These are phyloP conservation scores for Pyricularia sp. DNA, from an alignment of 2,329 filamentous ascomycete species.

Conservation along the genomic window DNA sequence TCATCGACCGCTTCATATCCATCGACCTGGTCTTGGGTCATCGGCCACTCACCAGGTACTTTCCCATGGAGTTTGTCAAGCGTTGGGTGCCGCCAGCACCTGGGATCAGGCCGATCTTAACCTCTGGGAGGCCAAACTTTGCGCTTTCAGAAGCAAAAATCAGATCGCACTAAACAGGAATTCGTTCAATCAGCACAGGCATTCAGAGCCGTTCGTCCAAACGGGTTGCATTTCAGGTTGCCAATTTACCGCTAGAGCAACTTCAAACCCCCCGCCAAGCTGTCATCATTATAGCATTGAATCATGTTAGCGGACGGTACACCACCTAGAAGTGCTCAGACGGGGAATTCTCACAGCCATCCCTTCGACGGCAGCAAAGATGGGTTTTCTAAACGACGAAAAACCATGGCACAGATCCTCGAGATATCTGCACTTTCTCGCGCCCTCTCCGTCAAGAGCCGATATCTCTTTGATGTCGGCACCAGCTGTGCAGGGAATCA, in stretches of 20 bases:
- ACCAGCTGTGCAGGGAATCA: slow-evolving; percentile 15
- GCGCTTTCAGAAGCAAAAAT: slow-evolving; percentile 19
- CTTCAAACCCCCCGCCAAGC: slow-evolving; percentile 41
- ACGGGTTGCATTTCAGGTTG: background rate
- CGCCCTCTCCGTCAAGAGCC: slow-evolving; percentile 17
- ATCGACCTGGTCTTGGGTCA: background rate
- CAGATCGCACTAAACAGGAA: slow-evolving; percentile 23
- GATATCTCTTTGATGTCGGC: slow-evolving; percentile 26
- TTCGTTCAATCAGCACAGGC: slow-evolving; percentile 2
- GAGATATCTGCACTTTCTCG: slow-evolving; percentile 18
- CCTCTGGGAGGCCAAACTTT: slow-evolving; percentile 21
- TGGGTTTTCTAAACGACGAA: slow-evolving; percentile 30
- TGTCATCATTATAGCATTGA: slow-evolving; percentile 9
- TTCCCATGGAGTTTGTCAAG: slow-evolving; percentile 23
- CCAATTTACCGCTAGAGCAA: slow-evolving; percentile 31
- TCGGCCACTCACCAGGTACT: slow-evolving; percentile 17
- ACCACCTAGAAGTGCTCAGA: background rate
- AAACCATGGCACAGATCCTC: slow-evolving; percentile 30
- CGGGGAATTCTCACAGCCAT: slow-evolving; percentile 31
- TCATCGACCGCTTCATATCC: background rate
- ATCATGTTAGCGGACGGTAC: background rate
- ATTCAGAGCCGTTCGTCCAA: background rate
- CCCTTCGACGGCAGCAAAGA: slow-evolving; percentile 39
- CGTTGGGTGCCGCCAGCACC: slow-evolving; percentile 21
- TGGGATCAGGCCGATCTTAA: slow-evolving; percentile 21